Evolutionary conservation across 257 asterid genomes (phyloP).

Genomic region (Dorcoceras hygrometricum): DNA sequence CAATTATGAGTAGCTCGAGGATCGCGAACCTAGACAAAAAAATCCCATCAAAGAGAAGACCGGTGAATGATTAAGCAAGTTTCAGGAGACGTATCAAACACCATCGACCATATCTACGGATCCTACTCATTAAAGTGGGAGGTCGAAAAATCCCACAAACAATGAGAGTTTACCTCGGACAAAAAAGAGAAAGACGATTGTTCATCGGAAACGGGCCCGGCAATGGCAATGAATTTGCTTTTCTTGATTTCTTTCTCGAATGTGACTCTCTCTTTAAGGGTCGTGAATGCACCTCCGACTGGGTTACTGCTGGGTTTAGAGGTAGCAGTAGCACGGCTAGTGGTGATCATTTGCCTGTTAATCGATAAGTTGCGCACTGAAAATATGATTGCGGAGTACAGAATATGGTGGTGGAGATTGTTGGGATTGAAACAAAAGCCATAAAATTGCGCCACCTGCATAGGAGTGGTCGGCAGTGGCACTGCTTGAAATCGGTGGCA

Average conservation of each 20-base stretch:
- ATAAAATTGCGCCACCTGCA: slow-evolving; percentile 23
- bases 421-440: slow-evolving; percentile 12
- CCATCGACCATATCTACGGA: too few relatives aligned
- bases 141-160: not conserved
- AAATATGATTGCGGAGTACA: slow-evolving; percentile 20
- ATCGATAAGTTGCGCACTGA: not conserved
- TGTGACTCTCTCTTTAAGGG: slow-evolving; percentile 59
- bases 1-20: slow-evolving; percentile 92
- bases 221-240: slow-evolving; percentile 86
- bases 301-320: slow-evolving; percentile 19
- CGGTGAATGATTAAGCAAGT: not conserved
- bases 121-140: not conserved
- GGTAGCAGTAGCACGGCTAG: slow-evolving; percentile 25
- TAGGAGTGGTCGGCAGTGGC: not conserved
- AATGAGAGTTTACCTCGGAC: slow-evolving; percentile 46
- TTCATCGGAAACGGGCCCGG: slow-evolving; percentile 69
- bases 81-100: not conserved
- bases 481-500: not conserved
- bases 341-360: slow-evolving; percentile 35
- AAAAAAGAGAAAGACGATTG: slow-evolving; percentile 66
- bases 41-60: slow-evolving; percentile 10
- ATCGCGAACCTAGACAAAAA: slow-evolving; percentile 58
- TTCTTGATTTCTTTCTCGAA: slow-evolving; percentile 73
- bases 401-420: slow-evolving; percentile 11
- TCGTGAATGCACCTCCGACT: slow-evolving; percentile 53